A percentile compares a stretch with the other conserved stretches of the same genome.
Conservation (phyloP, 2,329 filamentous ascomycete genomes). For the Aspergillus novoparasiticus region DNA sequence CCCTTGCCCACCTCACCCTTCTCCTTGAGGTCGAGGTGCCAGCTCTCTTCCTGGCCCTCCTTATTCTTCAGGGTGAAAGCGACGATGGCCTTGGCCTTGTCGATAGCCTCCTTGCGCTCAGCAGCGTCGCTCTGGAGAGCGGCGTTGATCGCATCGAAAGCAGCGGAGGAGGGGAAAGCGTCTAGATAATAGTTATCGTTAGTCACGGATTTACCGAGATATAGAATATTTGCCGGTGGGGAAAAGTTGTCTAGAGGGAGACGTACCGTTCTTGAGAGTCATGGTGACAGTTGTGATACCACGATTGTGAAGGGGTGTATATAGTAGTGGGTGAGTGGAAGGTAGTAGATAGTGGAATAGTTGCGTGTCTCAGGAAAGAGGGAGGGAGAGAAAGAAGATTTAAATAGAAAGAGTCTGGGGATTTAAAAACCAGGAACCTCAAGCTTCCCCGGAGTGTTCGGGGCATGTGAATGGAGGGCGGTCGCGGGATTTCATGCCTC, state of each 20-base stretch:
- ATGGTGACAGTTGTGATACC: constrained; percentile 49
- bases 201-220: constrained; percentile 1
- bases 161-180: constrained; percentile 84
- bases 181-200: constrained; percentile 49
- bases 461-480: constrained; percentile 24
- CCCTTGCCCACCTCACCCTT: constrained; percentile 81
- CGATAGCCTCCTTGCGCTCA: constrained; percentile 84
- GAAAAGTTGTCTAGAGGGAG: background rate
- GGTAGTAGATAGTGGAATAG: constrained; percentile 2
- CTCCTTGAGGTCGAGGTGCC: constrained; percentile 95
- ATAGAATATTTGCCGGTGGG: background rate
- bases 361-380: background rate
- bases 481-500: constrained; percentile 7
- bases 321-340: constrained; percentile 4
- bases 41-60: constrained; percentile 76
- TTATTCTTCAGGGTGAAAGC: constrained; percentile 91
- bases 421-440: constrained; percentile 22
- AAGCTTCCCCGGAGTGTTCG: constrained; percentile 26
- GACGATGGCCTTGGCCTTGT: constrained; percentile 84
- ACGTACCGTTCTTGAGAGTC: constrained; percentile 73
- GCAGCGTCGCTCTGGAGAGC: constrained; percentile 69
- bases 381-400: constrained; percentile 4
- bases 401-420: constrained; percentile 10
- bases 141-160: constrained; percentile 84
- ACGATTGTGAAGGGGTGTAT: background rate